These are phyloP conservation scores for Euphorbia peplus DNA, from an alignment of 345 rosid species.

Conservation along the genomic window DNA sequence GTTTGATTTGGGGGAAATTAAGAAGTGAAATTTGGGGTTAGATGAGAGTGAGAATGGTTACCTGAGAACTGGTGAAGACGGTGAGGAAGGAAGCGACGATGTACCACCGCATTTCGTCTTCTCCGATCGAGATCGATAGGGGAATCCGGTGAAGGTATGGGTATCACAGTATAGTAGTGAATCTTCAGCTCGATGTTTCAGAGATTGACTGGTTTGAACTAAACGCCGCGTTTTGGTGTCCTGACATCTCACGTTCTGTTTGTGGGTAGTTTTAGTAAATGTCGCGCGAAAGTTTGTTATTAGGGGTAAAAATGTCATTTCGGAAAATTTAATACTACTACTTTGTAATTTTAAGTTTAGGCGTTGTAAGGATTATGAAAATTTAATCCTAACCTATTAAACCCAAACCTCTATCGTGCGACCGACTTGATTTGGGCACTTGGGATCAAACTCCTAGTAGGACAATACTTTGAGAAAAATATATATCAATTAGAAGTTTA, in stretches of 20 bases:
- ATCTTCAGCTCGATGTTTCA: not conserved
- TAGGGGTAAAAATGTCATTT: no score
- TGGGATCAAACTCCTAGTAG: no score
- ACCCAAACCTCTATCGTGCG: no score
- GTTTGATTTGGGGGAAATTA: not conserved
- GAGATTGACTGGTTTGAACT: not conserved
- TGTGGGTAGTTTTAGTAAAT: no score
- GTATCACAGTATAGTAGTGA: not conserved
- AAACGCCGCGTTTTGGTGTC: not conserved
- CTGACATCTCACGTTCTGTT: not conserved
- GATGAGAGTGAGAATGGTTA: conserved; percentile 8
- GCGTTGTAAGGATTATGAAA: no score
- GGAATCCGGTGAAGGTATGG: not conserved
- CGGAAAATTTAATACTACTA: no score
- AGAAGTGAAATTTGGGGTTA: not conserved
- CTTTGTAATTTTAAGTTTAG: no score
- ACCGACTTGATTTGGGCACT: no score
- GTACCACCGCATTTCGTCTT: conserved; percentile 43
- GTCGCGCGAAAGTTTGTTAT: no score
- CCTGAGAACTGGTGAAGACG: conserved; percentile 62
- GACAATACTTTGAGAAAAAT: no score
- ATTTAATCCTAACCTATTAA: no score
- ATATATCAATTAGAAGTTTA: no score
- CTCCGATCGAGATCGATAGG: not conserved
- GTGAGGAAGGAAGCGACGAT: conserved; percentile 52